Percentiles rank a stretch among this genome's conserved stretches.
Evolutionary conservation across 1,284 basidiomycete species (phyloP).

Genomic region (Stygiomarasmius scandens): DNA sequence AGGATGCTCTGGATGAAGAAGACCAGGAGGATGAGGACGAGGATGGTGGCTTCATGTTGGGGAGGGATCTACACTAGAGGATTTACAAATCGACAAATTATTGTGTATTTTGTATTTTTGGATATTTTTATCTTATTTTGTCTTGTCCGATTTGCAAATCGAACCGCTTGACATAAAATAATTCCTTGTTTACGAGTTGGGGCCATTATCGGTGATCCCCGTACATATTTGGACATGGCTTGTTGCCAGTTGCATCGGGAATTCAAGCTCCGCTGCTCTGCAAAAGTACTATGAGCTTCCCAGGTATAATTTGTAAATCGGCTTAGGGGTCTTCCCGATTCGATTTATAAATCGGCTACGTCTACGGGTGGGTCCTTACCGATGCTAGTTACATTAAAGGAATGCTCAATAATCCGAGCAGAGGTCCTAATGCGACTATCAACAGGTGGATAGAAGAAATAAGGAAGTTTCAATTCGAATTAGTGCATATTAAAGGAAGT

Average conservation of each 20-base stretch:
- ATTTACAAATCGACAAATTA: neutral
- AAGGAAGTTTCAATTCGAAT: no score
- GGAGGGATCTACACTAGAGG: neutral
- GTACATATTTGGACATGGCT: no score
- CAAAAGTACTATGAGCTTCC: neutral
- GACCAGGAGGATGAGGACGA: neutral
- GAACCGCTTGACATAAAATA: neutral
- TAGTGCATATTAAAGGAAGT: no score
- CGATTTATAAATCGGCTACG: neutral
- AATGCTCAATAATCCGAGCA: no score
- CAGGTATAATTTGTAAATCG: neutral
- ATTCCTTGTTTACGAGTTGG: no score
- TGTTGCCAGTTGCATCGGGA: neutral
- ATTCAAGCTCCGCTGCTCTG: neutral
- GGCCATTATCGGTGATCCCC: no score
- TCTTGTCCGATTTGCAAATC: neutral
- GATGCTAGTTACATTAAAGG: no score
- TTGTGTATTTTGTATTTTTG: neutral
- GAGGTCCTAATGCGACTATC: no score
- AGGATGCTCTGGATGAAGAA: neutral
- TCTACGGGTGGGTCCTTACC: neutral
- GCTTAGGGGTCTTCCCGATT: neutral
- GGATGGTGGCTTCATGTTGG: neutral
- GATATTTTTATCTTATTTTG: no score
- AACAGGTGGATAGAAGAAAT: no score